Percentiles rank a stretch among this genome's conserved stretches.
Conservation (phyloP, 805 yeast genomes). For the Metschnikowia cubensis region DNA sequence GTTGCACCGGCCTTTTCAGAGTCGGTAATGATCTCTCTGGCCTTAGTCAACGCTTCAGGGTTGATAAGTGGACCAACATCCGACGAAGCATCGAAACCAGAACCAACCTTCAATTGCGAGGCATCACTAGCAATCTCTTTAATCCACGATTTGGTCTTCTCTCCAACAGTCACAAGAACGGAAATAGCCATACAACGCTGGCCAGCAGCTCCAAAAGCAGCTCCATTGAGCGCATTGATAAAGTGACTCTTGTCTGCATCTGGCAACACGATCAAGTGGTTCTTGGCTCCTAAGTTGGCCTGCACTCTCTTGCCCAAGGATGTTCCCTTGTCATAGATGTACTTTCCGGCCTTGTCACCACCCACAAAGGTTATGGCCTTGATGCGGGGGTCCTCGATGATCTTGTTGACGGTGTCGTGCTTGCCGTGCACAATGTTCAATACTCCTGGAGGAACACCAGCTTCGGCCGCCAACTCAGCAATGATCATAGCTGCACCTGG, state of each 20-base stretch:
- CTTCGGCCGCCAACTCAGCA: conserved; percentile 66
- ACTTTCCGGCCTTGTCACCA: conserved; percentile 73
- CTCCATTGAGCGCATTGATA: conserved; percentile 63
- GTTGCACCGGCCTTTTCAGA: conserved; percentile 59
- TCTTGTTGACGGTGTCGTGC: conserved; percentile 66
- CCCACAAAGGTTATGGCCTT: conserved; percentile 79
- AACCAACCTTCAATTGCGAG: conserved; percentile 51
- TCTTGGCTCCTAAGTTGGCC: conserved; percentile 76
- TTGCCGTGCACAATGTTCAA: conserved; percentile 71
- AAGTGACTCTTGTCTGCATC: conserved; percentile 66
- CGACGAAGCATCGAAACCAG: conserved; percentile 60
- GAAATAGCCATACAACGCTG: conserved; percentile 82
- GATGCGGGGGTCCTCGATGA: conserved; percentile 68
- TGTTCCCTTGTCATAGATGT: conserved; percentile 63
- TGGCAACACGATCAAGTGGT: conserved; percentile 69
- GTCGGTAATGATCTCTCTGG: conserved; percentile 54
- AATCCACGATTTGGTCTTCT: conserved; percentile 56
- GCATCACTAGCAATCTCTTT: conserved; percentile 57
- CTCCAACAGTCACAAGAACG: conserved; percentile 67
- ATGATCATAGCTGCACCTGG: conserved; percentile 79
- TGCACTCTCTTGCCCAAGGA: conserved; percentile 71
- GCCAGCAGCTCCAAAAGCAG: conserved; percentile 83
- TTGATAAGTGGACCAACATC: conserved; percentile 74
- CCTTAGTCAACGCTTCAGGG: conserved; percentile 51
- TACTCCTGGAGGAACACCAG: conserved; percentile 75